A percentile compares a stretch with the other conserved stretches of the same genome.
phyloP scores from a whole-genome alignment of 2,329 filamentous ascomycete species.

The Verticillium dahliae region DNA sequence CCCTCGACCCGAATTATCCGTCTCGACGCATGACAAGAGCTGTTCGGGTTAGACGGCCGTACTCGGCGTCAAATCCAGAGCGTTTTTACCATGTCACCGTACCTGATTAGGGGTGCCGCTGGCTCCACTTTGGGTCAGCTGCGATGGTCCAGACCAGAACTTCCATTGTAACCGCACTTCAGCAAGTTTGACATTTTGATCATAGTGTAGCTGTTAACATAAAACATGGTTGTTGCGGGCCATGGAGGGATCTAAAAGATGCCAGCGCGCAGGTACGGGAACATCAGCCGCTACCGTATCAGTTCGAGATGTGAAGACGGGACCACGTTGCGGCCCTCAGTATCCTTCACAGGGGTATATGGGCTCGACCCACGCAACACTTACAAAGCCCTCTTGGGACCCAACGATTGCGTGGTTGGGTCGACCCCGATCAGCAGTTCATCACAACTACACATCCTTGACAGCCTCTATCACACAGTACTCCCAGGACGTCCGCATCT shows the following conservation, averaged over 20 bases:
- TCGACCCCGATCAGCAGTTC: not conserved
- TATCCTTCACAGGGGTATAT: not conserved
- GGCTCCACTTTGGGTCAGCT: no score
- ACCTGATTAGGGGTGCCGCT: no score
- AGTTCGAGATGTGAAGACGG: no score
- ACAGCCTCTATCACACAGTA: slow-evolving; percentile 51
- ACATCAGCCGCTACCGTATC: not conserved
- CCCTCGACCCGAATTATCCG: no score
- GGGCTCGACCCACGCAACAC: slow-evolving; percentile 5
- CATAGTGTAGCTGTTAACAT: not conserved
- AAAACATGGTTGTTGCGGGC: not conserved
- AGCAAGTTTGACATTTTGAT: no score
- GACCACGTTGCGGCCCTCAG: not conserved
- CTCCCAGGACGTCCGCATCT: slow-evolving; percentile 50
- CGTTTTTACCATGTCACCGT: no score
- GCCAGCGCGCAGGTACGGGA: not conserved
- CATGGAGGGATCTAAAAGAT: not conserved
- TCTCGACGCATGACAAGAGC: no score
- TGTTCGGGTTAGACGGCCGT: no score
- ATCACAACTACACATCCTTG: slow-evolving; percentile 26
- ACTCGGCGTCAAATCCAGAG: no score
- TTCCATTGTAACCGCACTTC: no score
- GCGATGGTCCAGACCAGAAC: no score
- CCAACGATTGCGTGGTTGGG: not conserved
- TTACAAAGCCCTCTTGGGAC: slow-evolving; percentile 6